These are phyloP conservation scores for Chlorella sp. DNA, from an alignment of 139 green algal species.

Conservation along the genomic window DNA sequence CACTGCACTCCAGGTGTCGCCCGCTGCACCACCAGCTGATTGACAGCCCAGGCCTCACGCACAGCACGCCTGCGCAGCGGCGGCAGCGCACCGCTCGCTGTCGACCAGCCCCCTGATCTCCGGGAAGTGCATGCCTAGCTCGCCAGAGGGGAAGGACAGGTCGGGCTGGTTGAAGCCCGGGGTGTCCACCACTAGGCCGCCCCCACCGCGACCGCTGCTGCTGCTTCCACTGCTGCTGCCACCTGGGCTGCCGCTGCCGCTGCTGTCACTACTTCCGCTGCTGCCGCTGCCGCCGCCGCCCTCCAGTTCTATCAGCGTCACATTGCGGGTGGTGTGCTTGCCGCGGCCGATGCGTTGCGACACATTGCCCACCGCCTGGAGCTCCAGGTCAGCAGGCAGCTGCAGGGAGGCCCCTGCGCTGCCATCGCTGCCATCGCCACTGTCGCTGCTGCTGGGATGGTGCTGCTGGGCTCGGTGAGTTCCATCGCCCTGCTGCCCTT, in stretches of 20 bases:
- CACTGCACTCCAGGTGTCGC: too few species aligned
- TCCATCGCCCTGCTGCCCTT: not conserved
- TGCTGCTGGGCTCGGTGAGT: not conserved
- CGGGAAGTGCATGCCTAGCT: constrained; percentile 66
- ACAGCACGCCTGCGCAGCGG: too few species aligned
- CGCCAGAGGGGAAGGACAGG: constrained; percentile 43
- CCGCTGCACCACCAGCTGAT: not conserved
- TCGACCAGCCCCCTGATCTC: constrained; percentile 54
- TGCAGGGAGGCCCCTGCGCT: not conserved
- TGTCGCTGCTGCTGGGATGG: not conserved
- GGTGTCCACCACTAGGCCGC: constrained; percentile 91
- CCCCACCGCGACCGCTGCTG: constrained; percentile 23
- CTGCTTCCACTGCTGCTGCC: too few species aligned
- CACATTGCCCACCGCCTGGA: constrained; percentile 73
- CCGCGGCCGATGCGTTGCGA: constrained; percentile 80
- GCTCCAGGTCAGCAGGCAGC: constrained; percentile 8
- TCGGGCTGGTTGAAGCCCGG: constrained; percentile 91
- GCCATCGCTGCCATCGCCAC: not conserved
- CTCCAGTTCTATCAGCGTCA: constrained; percentile 78
- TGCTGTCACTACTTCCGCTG: not conserved
- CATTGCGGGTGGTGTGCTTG: constrained; percentile 92
- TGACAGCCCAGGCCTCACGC: not conserved
- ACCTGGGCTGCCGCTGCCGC: not conserved
- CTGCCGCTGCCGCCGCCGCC: constrained; percentile 6
- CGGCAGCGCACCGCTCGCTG: constrained; percentile 6